A percentile compares a stretch with the other conserved stretches of the same genome.
Conservation (phyloP, 2,329 filamentous ascomycete species). For the Scopulariopsis brevicaulis region DNA sequence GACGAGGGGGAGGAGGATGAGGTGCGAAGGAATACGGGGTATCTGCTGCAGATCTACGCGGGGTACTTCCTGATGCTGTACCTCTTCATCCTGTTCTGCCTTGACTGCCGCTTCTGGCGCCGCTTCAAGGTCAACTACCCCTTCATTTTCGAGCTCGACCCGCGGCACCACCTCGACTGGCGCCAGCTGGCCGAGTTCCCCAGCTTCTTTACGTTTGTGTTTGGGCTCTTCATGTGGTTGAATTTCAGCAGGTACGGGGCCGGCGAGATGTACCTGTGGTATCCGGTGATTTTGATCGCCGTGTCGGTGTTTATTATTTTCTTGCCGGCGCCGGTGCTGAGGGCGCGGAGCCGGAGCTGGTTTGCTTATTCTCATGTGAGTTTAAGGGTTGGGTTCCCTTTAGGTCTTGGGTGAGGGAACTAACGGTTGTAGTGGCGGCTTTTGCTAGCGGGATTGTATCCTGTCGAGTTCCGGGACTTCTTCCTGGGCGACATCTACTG, state of each 20-base stretch:
- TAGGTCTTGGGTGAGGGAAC: not conserved
- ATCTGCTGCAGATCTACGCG: constrained; percentile 79
- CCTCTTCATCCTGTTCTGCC: constrained; percentile 71
- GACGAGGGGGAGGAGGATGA: constrained; percentile 27
- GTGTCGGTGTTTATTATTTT: constrained; percentile 60
- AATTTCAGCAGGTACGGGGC: constrained; percentile 67
- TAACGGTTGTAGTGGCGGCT: constrained; percentile 54
- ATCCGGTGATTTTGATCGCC: constrained; percentile 68
- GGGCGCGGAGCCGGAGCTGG: constrained; percentile 71
- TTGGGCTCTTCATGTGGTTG: constrained; percentile 76
- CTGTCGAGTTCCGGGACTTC: constrained; percentile 94
- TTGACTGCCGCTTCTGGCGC: constrained; percentile 77
- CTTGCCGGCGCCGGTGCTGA: constrained; percentile 63
- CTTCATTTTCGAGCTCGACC: constrained; percentile 95
- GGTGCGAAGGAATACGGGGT: constrained; percentile 45
- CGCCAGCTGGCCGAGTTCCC: constrained; percentile 78
- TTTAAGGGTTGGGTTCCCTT: not conserved
- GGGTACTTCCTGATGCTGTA: constrained; percentile 82
- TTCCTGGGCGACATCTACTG: constrained; percentile 98
- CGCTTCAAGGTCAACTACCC: constrained; percentile 84
- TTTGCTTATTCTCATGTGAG: constrained; percentile 75
- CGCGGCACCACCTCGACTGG: constrained; percentile 79
- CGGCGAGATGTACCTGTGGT: constrained; percentile 68
- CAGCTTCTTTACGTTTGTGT: constrained; percentile 66
- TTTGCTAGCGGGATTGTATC: constrained; percentile 73